phyloP scores from a whole-genome alignment of 768 basidiomycete genomes.

The Amanita fuliginea region DNA sequence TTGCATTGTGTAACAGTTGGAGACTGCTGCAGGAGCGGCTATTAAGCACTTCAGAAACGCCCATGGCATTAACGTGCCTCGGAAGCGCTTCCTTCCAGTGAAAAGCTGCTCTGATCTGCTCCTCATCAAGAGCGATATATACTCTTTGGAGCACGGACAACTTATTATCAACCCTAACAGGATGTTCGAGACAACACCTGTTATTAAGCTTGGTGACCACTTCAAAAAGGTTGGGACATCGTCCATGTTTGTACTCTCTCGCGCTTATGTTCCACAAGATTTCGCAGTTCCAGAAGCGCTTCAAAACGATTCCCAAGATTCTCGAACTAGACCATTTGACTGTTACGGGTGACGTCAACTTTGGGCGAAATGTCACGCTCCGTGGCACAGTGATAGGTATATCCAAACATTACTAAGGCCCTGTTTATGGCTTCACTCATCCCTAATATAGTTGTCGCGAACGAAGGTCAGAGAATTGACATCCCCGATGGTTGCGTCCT shows the following conservation, averaged over 20 bases:
- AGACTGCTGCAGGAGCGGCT: constrained; percentile 90
- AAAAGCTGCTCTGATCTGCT: constrained; percentile 84
- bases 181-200: constrained; percentile 85
- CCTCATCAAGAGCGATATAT: constrained; percentile 87
- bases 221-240: constrained; percentile 74
- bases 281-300: constrained; percentile 85
- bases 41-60: constrained; percentile 90
- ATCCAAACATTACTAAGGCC: too few relatives aligned
- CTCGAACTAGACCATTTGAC: constrained; percentile 92
- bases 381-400: constrained; percentile 80
- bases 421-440: not conserved
- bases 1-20: constrained; percentile 35
- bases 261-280: constrained; percentile 32
- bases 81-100: constrained; percentile 87
- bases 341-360: constrained; percentile 84
- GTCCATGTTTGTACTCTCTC: not conserved
- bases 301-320: constrained; percentile 89
- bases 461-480: constrained; percentile 73
- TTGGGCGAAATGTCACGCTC: constrained; percentile 78
- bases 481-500: constrained; percentile 76
- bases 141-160: constrained; percentile 81
- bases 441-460: constrained; percentile 50
- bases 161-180: constrained; percentile 74
- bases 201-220: constrained; percentile 92
- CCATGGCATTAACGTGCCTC: constrained; percentile 91